Evolutionary conservation across 192 early-diverging fungal genomes (phyloP), one percentile per base, ranked within the genome.

Genomic region (Geranomyces variabilis): DNA sequence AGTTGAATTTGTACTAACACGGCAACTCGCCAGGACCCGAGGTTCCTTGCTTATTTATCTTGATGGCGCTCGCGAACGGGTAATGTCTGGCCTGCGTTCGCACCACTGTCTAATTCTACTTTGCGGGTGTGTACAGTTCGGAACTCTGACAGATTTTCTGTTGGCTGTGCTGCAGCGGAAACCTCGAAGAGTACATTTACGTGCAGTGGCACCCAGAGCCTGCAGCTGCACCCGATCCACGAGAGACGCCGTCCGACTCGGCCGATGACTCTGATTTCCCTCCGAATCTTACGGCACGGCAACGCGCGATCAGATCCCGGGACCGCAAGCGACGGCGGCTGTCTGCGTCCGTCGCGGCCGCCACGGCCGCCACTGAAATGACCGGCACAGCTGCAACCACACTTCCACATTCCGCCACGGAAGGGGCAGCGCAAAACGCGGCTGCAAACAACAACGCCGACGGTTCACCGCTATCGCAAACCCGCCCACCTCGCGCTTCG

Each of bases 21-120:
- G 21, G 19, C 7, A 5, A 6, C 8, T 29, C 29, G 17, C 12
- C 63, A 81, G 90, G 90, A 0, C 96, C 96, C 1, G 84, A 90
- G 63, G 91, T 98, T 0, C 95, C 96, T 0, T 95, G 93, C 63
- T 83, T 98, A 17, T 98, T 96, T 70, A 96, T 98, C 34, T 76
- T 98, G 1, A 98, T 98, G 96, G 84, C 89, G 63, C 75, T 79
- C 56, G 94, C 95, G 6, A 96, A 96, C 69, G 96, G 95, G 51
- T 53, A 53, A 41, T 41, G 36, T 41, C 36, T 41, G 10, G 10
- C 36, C 36, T 41, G n/a, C n/a, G n/a, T 41, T 10, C 10, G 36
- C 36, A 41, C 5, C 10, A 10, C 10, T 10, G 3, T 10, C 36
- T 7, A 41, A 41, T 41, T 10, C 36, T 41, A 7, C 10, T 41